Conservation (phyloP, 352 stramenopile species). For the Phytopythium kandeliae region DNA sequence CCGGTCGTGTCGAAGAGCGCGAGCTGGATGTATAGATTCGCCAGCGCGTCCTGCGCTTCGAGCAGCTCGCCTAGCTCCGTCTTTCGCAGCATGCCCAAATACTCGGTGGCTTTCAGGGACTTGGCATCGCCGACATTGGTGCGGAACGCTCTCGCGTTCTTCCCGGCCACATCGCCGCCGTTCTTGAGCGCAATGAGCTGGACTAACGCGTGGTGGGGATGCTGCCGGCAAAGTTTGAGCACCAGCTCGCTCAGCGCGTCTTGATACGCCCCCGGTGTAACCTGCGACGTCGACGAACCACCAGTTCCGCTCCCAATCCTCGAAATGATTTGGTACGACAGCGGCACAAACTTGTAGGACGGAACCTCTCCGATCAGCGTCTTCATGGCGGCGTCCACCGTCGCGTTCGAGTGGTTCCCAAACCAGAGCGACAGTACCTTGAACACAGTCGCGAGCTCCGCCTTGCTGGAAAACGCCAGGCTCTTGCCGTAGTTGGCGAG, state of each 20-base stretch:
- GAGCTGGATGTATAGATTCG: constrained; percentile 73
- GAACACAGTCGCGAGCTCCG: constrained; percentile 90
- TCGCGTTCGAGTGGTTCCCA: constrained; percentile 67
- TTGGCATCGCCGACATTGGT: constrained; percentile 80
- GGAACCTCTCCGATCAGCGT: constrained; percentile 79
- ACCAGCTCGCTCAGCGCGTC: constrained; percentile 85
- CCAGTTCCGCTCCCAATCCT: constrained; percentile 70
- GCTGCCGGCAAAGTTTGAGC: constrained; percentile 90
- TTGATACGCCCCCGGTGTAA: constrained; percentile 41
- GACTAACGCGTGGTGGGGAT: constrained; percentile 96
- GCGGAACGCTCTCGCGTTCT: constrained; percentile 69
- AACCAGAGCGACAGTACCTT: constrained; percentile 94
- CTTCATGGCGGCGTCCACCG: constrained; percentile 83
- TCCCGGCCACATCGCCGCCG: constrained; percentile 84
- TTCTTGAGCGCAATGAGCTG: constrained; percentile 95
- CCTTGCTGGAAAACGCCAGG: constrained; percentile 40
- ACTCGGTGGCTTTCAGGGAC: constrained; percentile 51
- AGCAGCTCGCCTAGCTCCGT: constrained; percentile 51
- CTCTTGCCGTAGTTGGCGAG: constrained; percentile 84
- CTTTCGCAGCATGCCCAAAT: constrained; percentile 51
- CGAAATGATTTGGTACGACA: constrained; percentile 98
- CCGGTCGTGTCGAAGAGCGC: constrained; percentile 76
- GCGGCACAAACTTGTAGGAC: constrained; percentile 95
- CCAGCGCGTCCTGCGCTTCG: constrained; percentile 69
- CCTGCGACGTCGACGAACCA: neutral